Evolutionary conservation across 2,329 filamentous ascomycete species (phyloP), one percentile per base, ranked within the genome.

Genomic region (Thelonectria discophora): DNA sequence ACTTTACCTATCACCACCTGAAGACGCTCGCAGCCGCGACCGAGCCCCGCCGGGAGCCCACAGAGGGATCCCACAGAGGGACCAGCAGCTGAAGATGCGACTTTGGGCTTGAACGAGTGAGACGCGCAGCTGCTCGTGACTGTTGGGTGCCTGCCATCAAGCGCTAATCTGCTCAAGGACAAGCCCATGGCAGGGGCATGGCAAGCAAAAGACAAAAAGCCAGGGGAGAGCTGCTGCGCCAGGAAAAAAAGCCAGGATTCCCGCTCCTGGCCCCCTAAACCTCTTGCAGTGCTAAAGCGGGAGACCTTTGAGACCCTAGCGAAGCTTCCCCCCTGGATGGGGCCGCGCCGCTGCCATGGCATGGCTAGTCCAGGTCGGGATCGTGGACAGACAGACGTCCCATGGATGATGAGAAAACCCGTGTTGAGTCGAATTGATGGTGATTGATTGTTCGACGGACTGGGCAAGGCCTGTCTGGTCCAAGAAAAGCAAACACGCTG

Each of bases 1-100:
- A 17, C 15, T 32, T 20, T 43, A 17, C 52, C 52, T 55, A 55
- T 55, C 52, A 55, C 43, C 42, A 27, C n/a, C 49, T 39, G 49
- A 45, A 24, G 20, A 39, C 20, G 52, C 45, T 32, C 52, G 24
- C 52, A 55, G 52, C 52, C 24, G 42, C 42, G 46, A 45, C 42
- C 42, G 30, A 34, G 42, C 52, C 17, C 32, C 42, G 30, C 42
- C 27, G 15, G 18, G 18, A 24, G 32, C 17, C 48, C 34, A 51
- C 42, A 12, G 11, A 21, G 18, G 18, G 42, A 45, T 45, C 17
- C 48, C 34, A 51, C 42, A 12, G 11, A 21, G 18, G 18, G 42
- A 45, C 24, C 42, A 45, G 42, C 50, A 27, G 9, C 50, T 45
- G 24, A 20, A 34, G 20, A 45, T 45, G 42, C 18, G 12, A 45